A percentile compares a stretch with the other conserved stretches of the same genome.
phyloP scores from a whole-genome alignment of 2,329 filamentous ascomycete genomes.

The Tolypocladium capitatum region DNA sequence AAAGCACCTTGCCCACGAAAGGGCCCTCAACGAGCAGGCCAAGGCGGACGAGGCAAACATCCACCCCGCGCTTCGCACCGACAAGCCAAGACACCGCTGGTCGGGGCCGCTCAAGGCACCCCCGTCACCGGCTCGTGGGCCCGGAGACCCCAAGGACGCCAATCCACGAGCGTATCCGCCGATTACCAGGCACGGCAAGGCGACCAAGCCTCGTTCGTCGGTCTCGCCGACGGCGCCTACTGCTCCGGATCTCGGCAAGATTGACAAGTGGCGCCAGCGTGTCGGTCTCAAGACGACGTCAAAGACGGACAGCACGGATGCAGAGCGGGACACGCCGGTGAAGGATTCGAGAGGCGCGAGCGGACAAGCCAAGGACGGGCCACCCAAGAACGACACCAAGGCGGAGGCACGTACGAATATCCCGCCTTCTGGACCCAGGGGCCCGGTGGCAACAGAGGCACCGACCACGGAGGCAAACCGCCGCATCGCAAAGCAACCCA shows the following conservation, averaged over 20 bases:
- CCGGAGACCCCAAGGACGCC: constrained; percentile 10
- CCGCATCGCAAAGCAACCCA: background rate
- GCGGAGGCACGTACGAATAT: no score
- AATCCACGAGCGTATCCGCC: constrained; percentile 21
- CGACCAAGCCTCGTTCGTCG: constrained; percentile 13
- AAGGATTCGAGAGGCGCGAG: background rate
- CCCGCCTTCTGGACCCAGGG: background rate
- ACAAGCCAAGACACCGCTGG: constrained; percentile 11
- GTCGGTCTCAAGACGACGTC: constrained; percentile 11
- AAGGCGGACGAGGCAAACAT: constrained; percentile 13
- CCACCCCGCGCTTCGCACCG: constrained; percentile 21
- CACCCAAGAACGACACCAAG: background rate
- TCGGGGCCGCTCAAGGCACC: constrained; percentile 15
- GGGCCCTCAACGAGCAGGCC: constrained; percentile 13
- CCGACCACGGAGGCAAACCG: background rate
- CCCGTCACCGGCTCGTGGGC: constrained; percentile 4
- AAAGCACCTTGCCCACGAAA: constrained; percentile 18
- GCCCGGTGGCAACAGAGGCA: background rate
- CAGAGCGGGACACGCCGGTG: constrained; percentile 3
- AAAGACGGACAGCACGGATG: background rate
- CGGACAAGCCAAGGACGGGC: background rate
- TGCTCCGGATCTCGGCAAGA: constrained; percentile 17
- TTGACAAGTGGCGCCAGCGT: constrained; percentile 18
- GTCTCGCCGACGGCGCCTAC: constrained; percentile 14
- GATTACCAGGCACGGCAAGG: constrained; percentile 19